Conservation (phyloP, 129 eudicot species). For the Daucus carota region DH1_v3.0 NC_030381.2:6342501-6343000, state of each 20-base stretch:
- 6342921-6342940: slow-evolving; percentile 23
- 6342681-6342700: not conserved
- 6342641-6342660: not conserved
- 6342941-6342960: slow-evolving; percentile 75
- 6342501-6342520: too few species aligned
- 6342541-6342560: not conserved
- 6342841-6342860: not conserved
- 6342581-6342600: not conserved
- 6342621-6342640: not conserved
- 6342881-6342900: slow-evolving; percentile 5
- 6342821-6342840: not conserved
- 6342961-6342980: slow-evolving; percentile 75
- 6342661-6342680: not conserved
- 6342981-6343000: slow-evolving; percentile 51
- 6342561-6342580: not conserved
- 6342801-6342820: not conserved
- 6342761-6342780: not conserved
- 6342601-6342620: not conserved
- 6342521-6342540: too few species aligned
- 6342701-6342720: slow-evolving; percentile 1
- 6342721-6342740: slow-evolving; percentile 3
- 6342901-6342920: not conserved
- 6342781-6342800: not conserved
- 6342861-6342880: not conserved
- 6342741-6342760: not conserved